Evolutionary conservation across 306 rosid species (phyloP).

Genomic region (Canavalia ensiformis): DNA sequence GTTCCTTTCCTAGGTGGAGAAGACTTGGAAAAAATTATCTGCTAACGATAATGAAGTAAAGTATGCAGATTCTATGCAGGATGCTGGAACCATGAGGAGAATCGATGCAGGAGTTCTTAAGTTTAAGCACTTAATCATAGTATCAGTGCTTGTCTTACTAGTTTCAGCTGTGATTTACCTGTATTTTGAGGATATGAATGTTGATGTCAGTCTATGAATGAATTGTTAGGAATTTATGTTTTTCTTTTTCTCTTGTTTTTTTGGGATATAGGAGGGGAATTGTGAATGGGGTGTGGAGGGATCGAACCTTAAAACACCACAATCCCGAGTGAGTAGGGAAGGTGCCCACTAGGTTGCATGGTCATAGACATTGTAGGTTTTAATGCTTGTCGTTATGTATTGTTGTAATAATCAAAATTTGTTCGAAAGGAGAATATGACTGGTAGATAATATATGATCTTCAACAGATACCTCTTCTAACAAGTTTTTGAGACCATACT

Average conservation of each 20-base stretch:
- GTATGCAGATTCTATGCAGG: slow-evolving; percentile 49
- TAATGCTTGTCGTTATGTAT: slow-evolving; percentile 21
- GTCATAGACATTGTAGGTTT: slow-evolving; percentile 28
- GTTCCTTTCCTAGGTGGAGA: slow-evolving; percentile 55
- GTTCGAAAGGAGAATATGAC: neutral
- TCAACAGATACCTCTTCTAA: neutral
- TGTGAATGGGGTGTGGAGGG: neutral
- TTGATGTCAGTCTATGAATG: slow-evolving; percentile 44
- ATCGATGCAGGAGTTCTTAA: slow-evolving; percentile 78
- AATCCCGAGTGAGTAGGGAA: neutral
- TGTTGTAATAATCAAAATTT: slow-evolving; percentile 44
- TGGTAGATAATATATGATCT: neutral
- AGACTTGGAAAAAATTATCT: slow-evolving; percentile 48
- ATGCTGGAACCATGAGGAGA: slow-evolving; percentile 71
- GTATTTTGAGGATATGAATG: slow-evolving; percentile 43
- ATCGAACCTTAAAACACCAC: neutral
- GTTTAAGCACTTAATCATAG: slow-evolving; percentile 57
- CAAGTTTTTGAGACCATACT: neutral
- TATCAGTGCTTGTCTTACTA: slow-evolving; percentile 60
- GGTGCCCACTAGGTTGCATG: slow-evolving; percentile 39
- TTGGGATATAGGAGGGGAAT: slow-evolving; percentile 7
- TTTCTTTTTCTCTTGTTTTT: neutral
- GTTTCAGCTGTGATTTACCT: slow-evolving; percentile 59
- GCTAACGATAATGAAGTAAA: slow-evolving; percentile 45
- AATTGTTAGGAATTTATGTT: neutral